phyloP scores from a whole-genome alignment of 2,329 filamentous ascomycete species.

The Sarocladium kiliense region DNA sequence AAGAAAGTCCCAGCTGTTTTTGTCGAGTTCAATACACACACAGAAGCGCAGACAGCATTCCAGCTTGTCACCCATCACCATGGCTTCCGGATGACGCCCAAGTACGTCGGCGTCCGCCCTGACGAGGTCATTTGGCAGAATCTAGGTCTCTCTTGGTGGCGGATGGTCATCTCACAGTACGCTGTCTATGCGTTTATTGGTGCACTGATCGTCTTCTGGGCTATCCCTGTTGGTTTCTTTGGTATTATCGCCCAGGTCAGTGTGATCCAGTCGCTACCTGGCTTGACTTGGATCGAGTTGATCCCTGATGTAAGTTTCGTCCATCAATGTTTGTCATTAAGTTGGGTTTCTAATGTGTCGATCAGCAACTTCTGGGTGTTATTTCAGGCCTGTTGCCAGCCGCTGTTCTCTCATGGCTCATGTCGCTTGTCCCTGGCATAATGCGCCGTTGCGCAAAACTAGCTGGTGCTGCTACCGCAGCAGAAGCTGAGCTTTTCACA shows the following conservation, averaged over 20 bases:
- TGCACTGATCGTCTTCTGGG: conserved; percentile 80
- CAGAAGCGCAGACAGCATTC: conserved; percentile 80
- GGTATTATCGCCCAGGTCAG: conserved; percentile 80
- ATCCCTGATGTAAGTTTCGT: conserved; percentile 47
- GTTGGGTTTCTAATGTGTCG: too few species aligned
- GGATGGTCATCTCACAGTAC: conserved; percentile 64
- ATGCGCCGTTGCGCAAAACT: conserved; percentile 68
- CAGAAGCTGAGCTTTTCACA: conserved; percentile 78
- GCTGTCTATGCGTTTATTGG: conserved; percentile 61
- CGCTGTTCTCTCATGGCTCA: conserved; percentile 71
- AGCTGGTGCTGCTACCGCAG: conserved; percentile 71
- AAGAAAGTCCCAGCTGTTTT: conserved; percentile 70
- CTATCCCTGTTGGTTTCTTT: conserved; percentile 68
- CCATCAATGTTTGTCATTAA: too few species aligned
- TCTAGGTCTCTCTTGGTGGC: conserved; percentile 63
- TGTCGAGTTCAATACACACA: conserved; percentile 79
- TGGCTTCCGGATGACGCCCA: conserved; percentile 75
- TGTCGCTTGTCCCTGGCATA: conserved; percentile 68
- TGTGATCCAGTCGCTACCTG: conserved; percentile 60
- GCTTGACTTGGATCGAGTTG: conserved; percentile 66
- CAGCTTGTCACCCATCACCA: conserved; percentile 79
- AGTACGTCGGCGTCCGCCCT: conserved; percentile 76
- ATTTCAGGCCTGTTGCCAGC: conserved; percentile 80
- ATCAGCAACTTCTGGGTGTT: conserved; percentile 64
- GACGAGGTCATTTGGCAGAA: conserved; percentile 83